Conservation (phyloP, 805 yeast genomes). For the Cyberlindnera samutprakarnensis region DNA sequence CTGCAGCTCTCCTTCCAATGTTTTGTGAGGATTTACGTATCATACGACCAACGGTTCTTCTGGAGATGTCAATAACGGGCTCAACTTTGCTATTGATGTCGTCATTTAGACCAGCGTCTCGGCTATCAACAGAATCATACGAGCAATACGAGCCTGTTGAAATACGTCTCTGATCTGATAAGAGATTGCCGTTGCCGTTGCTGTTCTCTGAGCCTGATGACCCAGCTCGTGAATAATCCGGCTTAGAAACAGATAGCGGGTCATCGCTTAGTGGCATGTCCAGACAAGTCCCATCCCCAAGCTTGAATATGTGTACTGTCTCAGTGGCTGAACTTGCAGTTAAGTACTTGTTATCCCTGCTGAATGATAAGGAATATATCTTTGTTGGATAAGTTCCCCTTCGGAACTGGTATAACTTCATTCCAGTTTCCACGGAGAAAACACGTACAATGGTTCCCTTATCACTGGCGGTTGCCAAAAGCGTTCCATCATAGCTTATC, state of each 20-base stretch:
- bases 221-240: slow-evolving; percentile 10
- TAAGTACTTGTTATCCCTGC: slow-evolving; percentile 57
- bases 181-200: no score
- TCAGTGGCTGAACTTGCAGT: slow-evolving; percentile 86
- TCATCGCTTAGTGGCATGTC: neutral
- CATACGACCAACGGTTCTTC: slow-evolving; percentile 68
- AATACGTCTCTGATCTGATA: slow-evolving; percentile 15
- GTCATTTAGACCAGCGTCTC: slow-evolving; percentile 5
- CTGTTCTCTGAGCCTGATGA: slow-evolving; percentile 17
- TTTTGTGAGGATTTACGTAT: slow-evolving; percentile 73
- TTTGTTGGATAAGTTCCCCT: slow-evolving; percentile 81
- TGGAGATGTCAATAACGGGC: slow-evolving; percentile 63
- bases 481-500: slow-evolving; percentile 54
- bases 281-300: slow-evolving; percentile 30
- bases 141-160: slow-evolving; percentile 21
- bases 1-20: slow-evolving; percentile 76
- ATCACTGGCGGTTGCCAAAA: slow-evolving; percentile 67
- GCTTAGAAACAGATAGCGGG: slow-evolving; percentile 6
- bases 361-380: slow-evolving; percentile 71
- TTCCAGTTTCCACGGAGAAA: slow-evolving; percentile 55
- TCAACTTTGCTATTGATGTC: slow-evolving; percentile 24
- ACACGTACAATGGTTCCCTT: slow-evolving; percentile 75
- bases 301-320: slow-evolving; percentile 85
- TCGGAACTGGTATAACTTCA: slow-evolving; percentile 59
- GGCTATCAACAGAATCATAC: slow-evolving; percentile 19